Base-by-base conservation (phyloP, 2,329 filamentous ascomycete species). In the Paracamarosporium sp. region DNA sequence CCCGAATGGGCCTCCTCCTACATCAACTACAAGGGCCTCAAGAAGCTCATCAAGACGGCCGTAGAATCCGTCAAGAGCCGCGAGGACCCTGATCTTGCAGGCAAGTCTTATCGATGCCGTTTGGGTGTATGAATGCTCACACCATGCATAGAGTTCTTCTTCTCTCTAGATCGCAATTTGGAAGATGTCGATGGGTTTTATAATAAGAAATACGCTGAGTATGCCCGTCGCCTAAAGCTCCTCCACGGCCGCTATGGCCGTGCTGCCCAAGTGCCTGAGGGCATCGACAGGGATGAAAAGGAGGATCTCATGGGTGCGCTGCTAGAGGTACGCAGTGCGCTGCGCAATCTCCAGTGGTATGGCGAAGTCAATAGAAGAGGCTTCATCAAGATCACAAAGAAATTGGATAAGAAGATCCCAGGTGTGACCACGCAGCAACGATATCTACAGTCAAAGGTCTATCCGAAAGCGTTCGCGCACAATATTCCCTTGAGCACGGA, bases 341-440 rank as follows among this genome's bases (percentile, higher is more conserved):
- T 98, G 65, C 86, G 95, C 58, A 98, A 98, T 70, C 82, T 99
- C 51, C 91, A 96, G 76, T 98, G 93, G 93, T 99, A 98, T 74
- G 94, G 93, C 48, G 94, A 98, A 79, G 94, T 98, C 70, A 99
- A 99, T 76, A 87, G 93, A 51, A 86, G 92, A 63, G 95, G 95
- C 1, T 99, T 99, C 71, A 87, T 96, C 76, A 99, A 99, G 81
- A 99, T 99, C 76, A 97, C 95, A 50, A 99, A 99, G 82, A 99
- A 99, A 79, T 82, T 97, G 44, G 95, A 99, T 79, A 99, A 99
- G 81, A 97, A 96, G 80, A 86, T 97, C 2, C 85, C 90, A 1
- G 85, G 86, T 44, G 86, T 88, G 3, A 85, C 88, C 50, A 89
- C 91, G 0, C 93, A 97, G 80, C 88, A 91, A 73, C 87, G 88